These are phyloP conservation scores for Schizophyllum amplum DNA, from an alignment of 1,284 basidiomycete genomes.

Conservation along the genomic window DNA sequence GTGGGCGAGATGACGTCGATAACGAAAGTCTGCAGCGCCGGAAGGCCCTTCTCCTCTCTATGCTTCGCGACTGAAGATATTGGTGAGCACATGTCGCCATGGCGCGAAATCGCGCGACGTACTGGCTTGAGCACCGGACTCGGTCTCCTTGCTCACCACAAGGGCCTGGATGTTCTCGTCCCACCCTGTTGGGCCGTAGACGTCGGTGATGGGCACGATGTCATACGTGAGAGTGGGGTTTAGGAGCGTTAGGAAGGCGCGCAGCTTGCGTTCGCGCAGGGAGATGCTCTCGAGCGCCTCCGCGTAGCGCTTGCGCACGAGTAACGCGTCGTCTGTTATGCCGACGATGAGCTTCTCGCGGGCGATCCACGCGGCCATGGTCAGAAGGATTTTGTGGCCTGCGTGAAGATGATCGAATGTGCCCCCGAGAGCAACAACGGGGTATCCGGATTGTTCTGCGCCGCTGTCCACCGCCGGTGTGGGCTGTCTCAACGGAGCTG, in stretches of 20 bases:
- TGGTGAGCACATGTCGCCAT: neutral
- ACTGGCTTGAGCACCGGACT: constrained; percentile 69
- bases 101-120: constrained; percentile 20
- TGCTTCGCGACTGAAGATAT: constrained; percentile 48
- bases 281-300: constrained; percentile 64
- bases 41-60: constrained; percentile 46
- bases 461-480: no score
- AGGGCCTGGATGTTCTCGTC: constrained; percentile 82
- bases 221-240: constrained; percentile 55
- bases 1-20: constrained; percentile 83
- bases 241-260: constrained; percentile 61
- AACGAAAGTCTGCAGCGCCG: constrained; percentile 59
- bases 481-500: constrained; percentile 5
- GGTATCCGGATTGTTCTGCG: constrained; percentile 32
- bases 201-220: constrained; percentile 69
- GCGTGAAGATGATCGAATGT: constrained; percentile 98
- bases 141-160: constrained; percentile 82
- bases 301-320: constrained; percentile 68
- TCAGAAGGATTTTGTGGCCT: constrained; percentile 95
- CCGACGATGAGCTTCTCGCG: constrained; percentile 81
- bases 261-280: constrained; percentile 45
- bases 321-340: constrained; percentile 75
- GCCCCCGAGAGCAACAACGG: constrained; percentile 52
- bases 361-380: constrained; percentile 83
- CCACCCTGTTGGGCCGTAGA: constrained; percentile 82